Evolutionary conservation across 192 early-diverging fungal species (phyloP), one percentile per base, ranked within the genome.

Genomic region (Coemansia sp.): DNA sequence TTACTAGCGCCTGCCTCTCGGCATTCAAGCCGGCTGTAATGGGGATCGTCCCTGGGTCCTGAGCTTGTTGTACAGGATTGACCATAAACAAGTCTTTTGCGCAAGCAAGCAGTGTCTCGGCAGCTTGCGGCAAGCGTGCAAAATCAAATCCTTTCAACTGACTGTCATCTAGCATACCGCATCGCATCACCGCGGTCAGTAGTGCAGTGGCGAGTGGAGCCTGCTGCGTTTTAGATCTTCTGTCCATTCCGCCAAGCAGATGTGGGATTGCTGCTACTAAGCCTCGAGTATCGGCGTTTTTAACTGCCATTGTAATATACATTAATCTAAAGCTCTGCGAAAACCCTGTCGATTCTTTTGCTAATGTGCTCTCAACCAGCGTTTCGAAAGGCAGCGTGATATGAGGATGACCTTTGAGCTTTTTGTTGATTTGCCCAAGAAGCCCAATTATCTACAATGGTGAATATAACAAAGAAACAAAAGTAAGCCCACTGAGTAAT

Each of bases 361-460:
- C 52, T 40, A 83, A 73, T 16, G 89, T 90, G 56, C 90, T 85
- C 15, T 84, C 77, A 2, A 94, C 43, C 2, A 98, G 74, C 41
- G 69, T 41, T 5, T 38, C 52, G 6, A 16, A 87, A n/a, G 94
- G 94, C 11, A 94, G 70, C 43, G 76, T 79, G 37, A 95, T 81
- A 1, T 66, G 64, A 0, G 77, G 70, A 56, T 86, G 87, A 7
- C 89, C 67, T 49, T 92, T 90, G 45, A 93, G 79, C 48, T 95
- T 88, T 67, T 92, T 93, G 67, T 92, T 95, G 64, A 98, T 87
- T 65, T 98, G 96, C 9, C 85, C 79, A 9, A 93, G 84, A 21
- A 98, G 84, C 9, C 71, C 83, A 68, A 94, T 90, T 42, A 93
- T 90, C 89, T 91, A 71, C 39, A 58, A 8, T 16, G 11, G 11